Base-by-base conservation (phyloP, 179 eudicot species). In the Beta corolliflora region DNA sequence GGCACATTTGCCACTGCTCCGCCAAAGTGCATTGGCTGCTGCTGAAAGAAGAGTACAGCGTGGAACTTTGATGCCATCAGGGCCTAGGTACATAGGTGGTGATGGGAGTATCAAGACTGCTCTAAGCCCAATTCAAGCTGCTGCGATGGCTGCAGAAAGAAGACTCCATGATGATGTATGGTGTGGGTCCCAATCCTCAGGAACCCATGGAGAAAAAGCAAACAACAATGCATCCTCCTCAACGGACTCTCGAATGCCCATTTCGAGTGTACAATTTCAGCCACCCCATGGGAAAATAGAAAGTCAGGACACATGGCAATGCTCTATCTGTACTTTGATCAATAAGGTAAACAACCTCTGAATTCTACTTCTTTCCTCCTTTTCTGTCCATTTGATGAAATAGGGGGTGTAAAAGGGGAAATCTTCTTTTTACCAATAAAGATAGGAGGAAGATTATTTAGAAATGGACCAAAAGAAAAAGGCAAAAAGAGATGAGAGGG, bases 81-180 rank as follows among this genome's bases (percentile, higher is more conserved):
- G 95, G 55, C 93, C 98, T 21, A 89, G 83, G 63, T 90, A 90
- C 78, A 61, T 91, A 69, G 98, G 97, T 68, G 98, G 98, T 80
- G 92, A 94, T 79, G 86, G 81, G 76, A 84, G 77, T 84, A 90
- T 93, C n/a, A 94, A 79, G 87, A 83, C 90, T 53, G 92, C 87
- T 53, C 87, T 94, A 54, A 93, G 90, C 82, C 98, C 98, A 25
- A 80, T 87, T 84, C 97, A 93, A 90, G 98, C 98, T 77, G 97
- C 98, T 36, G 97, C 95, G 36, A 93, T 93, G 94, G 98, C 93
- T 80, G 96, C 98, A 25, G 96, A 93, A 84, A 89, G 97, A 87
- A 93, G 97, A 86, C 80, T 91, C 63, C 90, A 76, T 25, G 98
- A 93, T 86, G 97, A 94, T 25, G 25, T 91, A 63, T 94, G 98